Evolutionary conservation across 495 filamentous ascomycete genomes (phyloP).

Genomic region (Aspergillus heteromorphus): DNA sequence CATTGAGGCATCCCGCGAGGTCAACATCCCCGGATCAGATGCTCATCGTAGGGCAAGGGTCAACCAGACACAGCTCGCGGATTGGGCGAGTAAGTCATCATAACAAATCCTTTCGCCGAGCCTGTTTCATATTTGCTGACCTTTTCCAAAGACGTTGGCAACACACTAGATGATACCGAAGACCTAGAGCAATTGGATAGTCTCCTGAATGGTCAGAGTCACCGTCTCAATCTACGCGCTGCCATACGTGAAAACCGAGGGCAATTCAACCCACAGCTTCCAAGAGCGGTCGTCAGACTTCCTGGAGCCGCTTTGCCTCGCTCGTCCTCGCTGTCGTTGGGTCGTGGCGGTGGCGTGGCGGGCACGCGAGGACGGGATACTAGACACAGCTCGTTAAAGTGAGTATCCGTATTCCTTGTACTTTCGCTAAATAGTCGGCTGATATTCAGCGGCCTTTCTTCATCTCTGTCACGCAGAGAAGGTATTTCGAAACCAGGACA

Average conservation of each 20-base stretch:
- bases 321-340: neutral
- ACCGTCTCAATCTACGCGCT: constrained; percentile 24
- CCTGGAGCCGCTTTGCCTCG: neutral
- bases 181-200: constrained; percentile 25
- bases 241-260: constrained; percentile 7
- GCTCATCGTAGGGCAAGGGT: constrained; percentile 15
- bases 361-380: constrained; percentile 14
- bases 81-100: constrained; percentile 28
- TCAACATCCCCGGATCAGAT: constrained; percentile 19
- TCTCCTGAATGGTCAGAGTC: constrained; percentile 31
- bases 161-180: constrained; percentile 20
- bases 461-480: neutral
- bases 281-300: neutral
- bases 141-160: constrained; percentile 22
- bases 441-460: neutral
- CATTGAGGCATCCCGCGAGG: constrained; percentile 19
- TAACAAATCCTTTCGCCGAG: neutral
- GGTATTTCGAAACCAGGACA: neutral
- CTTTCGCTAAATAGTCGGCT: neutral
- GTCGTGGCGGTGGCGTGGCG: constrained; percentile 18
- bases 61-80: constrained; percentile 16
- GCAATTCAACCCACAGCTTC: neutral
- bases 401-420: neutral
- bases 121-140: neutral
- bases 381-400: neutral